Evolutionary conservation across 179 eudicot genomes (phyloP).

Genomic region (Beta lomatogona): DNA sequence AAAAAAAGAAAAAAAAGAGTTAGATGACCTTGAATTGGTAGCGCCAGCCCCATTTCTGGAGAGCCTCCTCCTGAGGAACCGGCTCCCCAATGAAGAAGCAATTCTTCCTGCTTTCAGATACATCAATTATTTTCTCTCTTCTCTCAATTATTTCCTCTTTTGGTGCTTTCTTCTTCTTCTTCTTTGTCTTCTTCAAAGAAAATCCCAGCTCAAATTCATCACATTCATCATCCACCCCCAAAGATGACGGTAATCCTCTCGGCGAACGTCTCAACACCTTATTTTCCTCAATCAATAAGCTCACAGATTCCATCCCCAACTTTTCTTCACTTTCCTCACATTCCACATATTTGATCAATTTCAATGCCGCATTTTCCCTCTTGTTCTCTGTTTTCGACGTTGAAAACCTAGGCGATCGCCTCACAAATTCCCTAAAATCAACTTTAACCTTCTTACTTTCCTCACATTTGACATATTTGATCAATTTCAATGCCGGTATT

Average conservation of each 20-base stretch:
- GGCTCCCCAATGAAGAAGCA: slow-evolving; percentile 71
- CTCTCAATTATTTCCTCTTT: slow-evolving; percentile 17
- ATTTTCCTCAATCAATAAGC: slow-evolving; percentile 8
- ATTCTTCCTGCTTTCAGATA: neutral
- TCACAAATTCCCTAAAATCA: slow-evolving; percentile 7
- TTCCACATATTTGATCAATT: neutral
- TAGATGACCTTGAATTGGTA: slow-evolving; percentile 74
- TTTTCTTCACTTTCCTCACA: neutral
- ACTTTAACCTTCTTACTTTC: neutral
- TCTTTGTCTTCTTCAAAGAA: slow-evolving; percentile 20
- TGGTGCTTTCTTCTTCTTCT: slow-evolving; percentile 10
- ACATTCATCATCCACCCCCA: slow-evolving; percentile 29
- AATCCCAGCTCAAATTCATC: slow-evolving; percentile 21
- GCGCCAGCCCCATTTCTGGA: slow-evolving; percentile 74
- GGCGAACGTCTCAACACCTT: slow-evolving; percentile 40
- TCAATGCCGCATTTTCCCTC: neutral
- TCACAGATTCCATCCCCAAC: neutral
- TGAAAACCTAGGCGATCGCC: slow-evolving; percentile 11
- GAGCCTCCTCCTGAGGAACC: slow-evolving; percentile 74
- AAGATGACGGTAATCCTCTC: slow-evolving; percentile 30
- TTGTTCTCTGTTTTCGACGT: neutral
- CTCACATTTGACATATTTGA: neutral
- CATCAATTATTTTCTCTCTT: neutral
- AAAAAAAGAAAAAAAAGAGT: slow-evolving; percentile 3
- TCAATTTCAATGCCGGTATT: neutral